Base-by-base conservation (phyloP, 345 rosid genomes). In the Salix viminalis region DNA sequence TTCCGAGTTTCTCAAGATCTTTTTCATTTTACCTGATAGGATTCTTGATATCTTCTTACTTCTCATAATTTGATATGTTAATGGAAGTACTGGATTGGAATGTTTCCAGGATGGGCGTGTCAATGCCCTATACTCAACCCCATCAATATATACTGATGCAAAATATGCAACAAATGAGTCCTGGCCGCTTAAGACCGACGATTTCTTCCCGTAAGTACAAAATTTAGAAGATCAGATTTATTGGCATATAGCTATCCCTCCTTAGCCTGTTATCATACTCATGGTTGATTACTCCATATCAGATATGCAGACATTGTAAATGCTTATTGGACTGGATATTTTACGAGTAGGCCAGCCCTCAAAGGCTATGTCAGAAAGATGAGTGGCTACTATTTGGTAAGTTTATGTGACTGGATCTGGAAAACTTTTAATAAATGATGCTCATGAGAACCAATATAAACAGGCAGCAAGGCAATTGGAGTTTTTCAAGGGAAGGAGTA, bases 241-340 rank as follows among this genome's bases (percentile, higher is more conserved):
- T 3, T 36, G 15, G 8, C 19, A 19, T 70, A 28, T 65, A 9
- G 32, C 65, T 34, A 32, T 28, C 39, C 30, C 65, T 73, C 50
- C 24, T 72, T 60, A 61, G 32, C 65, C 26, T 23, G 42, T 44
- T 67, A 56, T 41, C 37, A 41, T 41, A 36, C 32, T 76, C 14
- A 76, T 26, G 9, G 68, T 69, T 78, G 48, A 21, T 58, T 23
- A 14, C 52, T 12, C 16, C 15, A 50, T 75, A 32, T 65, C 84
- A 88, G 91, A 74, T 86, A 88, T 77, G 91, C 89, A 78, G 91
- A 88, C 74, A 54, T 41, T 5, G 75, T 54, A 81, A 83, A 88
- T 81, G 86, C 87, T 66, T 88, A 86, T 60, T 88, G 91, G 91
- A 88, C 91, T 5, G 91, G 91, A 67, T 88, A 75, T 75, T 88